A percentile compares a stretch with the other conserved stretches of the same genome.
Conservation (phyloP, 768 basidiomycete species). For the Kwoniella heveanensis region DNA sequence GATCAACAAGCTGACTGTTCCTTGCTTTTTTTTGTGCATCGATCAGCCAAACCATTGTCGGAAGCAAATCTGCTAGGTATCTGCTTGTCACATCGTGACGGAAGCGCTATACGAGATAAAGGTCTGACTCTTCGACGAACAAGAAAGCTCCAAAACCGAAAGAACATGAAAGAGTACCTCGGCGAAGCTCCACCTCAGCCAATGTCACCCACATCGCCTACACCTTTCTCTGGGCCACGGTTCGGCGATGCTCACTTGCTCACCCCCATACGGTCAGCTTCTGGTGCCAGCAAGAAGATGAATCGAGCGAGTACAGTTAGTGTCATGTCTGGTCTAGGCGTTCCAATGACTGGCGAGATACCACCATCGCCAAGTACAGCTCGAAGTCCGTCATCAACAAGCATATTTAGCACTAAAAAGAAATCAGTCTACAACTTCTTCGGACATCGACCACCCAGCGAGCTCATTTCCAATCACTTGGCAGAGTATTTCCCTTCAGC, state of each 20-base stretch:
- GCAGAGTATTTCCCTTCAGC: slow-evolving; percentile 93
- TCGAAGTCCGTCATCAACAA: slow-evolving; percentile 53
- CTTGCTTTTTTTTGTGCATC: slow-evolving; percentile 7
- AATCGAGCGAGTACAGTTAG: slow-evolving; percentile 95
- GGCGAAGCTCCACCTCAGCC: slow-evolving; percentile 59
- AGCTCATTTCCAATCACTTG: slow-evolving; percentile 91
- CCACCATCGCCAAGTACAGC: slow-evolving; percentile 61
- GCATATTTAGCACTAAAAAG: slow-evolving; percentile 52
- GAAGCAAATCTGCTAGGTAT: slow-evolving; percentile 78
- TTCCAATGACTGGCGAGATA: slow-evolving; percentile 67
- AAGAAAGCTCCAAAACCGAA: slow-evolving; percentile 55
- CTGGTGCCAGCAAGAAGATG: slow-evolving; percentile 61
- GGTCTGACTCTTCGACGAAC: slow-evolving; percentile 72
- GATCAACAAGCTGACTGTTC: too few species aligned
- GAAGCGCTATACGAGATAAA: slow-evolving; percentile 71
- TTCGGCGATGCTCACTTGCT: slow-evolving; percentile 47
- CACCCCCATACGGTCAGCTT: slow-evolving; percentile 21
- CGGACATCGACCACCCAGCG: slow-evolving; percentile 94
- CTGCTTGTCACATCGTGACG: slow-evolving; percentile 77
- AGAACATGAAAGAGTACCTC: slow-evolving; percentile 60
- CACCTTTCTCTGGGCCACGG: slow-evolving; percentile 50
- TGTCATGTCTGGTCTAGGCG: slow-evolving; percentile 89
- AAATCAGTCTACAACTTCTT: slow-evolving; percentile 75
- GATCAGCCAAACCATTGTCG: slow-evolving; percentile 70
- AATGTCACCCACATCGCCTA: slow-evolving; percentile 56